Percentiles rank a stretch among this genome's conserved stretches.
These are phyloP conservation scores for Neurospora hispaniola DNA, from an alignment of 495 filamentous ascomycete species.

Conservation along the genomic window DNA sequence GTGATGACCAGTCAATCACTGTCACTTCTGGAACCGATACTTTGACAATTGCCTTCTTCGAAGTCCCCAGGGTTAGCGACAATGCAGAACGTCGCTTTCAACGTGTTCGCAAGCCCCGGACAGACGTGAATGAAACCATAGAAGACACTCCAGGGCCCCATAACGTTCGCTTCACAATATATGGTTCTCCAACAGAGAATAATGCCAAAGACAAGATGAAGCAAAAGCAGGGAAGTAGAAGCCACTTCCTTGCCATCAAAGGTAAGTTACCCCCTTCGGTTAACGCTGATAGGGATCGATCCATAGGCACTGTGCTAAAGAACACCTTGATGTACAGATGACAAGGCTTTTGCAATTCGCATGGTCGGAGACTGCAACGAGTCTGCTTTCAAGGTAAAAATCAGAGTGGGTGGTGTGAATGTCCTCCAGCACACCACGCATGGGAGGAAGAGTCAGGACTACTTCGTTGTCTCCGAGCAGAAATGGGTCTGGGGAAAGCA, in stretches of 20 bases:
- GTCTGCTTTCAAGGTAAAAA: background rate
- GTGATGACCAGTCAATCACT: background rate
- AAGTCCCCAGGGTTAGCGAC: background rate
- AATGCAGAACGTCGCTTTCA: background rate
- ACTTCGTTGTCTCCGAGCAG: background rate
- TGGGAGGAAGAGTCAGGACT: background rate
- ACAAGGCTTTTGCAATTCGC: background rate
- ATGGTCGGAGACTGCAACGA: background rate
- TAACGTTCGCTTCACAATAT: background rate
- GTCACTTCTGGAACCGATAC: background rate
- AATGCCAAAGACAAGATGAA: background rate
- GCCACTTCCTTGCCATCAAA: background rate
- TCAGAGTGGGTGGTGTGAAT: background rate
- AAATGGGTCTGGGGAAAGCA: background rate
- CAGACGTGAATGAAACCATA: background rate
- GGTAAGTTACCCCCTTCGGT: background rate
- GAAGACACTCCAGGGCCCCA: background rate
- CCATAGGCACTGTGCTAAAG: background rate
- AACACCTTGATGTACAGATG: background rate
- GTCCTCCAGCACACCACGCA: background rate
- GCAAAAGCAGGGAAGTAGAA: background rate
- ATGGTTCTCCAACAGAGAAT: background rate
- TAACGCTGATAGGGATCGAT: rapidly evolving
- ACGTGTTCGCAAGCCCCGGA: background rate
- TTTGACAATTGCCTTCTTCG: background rate